A percentile compares a stretch with the other conserved stretches of the same genome.
Conservation (phyloP, 78 protist species). For the Diacronema lutheri region DNA sequence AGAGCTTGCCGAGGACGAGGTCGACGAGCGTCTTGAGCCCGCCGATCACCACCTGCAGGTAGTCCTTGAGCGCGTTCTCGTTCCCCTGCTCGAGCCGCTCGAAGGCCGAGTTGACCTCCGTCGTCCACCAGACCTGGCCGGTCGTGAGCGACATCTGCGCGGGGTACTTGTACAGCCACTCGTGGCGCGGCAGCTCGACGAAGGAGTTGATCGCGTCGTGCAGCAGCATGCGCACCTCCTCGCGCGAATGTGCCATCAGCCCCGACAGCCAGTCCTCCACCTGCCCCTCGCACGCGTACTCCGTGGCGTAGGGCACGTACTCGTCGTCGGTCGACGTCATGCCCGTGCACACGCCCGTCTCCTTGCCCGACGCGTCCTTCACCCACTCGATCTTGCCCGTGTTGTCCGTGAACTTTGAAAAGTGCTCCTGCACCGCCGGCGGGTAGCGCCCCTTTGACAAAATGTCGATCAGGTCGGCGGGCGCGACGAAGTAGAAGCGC, state of each 20-base stretch:
- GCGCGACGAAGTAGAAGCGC: constrained; percentile 86
- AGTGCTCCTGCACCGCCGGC: constrained; percentile 62
- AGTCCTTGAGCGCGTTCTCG: constrained; percentile 66
- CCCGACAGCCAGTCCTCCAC: constrained; percentile 75
- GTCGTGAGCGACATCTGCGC: constrained; percentile 67
- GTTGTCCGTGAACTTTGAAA: constrained; percentile 69
- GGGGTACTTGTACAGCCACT: constrained; percentile 72
- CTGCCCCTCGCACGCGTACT: constrained; percentile 48
- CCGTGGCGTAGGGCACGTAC: constrained; percentile 41
- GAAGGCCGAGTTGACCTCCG: constrained; percentile 62
- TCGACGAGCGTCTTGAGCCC: constrained; percentile 30
- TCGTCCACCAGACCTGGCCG: constrained; percentile 52
- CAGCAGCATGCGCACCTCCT: constrained; percentile 6
- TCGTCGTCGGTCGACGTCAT: constrained; percentile 58
- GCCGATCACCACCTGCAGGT: constrained; percentile 23
- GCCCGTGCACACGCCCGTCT: constrained; percentile 44
- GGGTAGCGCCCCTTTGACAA: constrained; percentile 81
- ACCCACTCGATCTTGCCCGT: constrained; percentile 2
- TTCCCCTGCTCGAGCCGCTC: constrained; percentile 73
- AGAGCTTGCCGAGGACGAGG: constrained; percentile 46
- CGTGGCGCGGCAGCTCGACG: constrained; percentile 55
- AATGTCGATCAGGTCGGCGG: constrained; percentile 78
- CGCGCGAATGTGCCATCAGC: constrained; percentile 28
- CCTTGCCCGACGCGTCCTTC: background rate
- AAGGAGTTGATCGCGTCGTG: constrained; percentile 46